These are phyloP conservation scores for Phyllosticta citriasiana DNA, from an alignment of 2,329 filamentous ascomycete genomes.

Conservation along the genomic window DNA sequence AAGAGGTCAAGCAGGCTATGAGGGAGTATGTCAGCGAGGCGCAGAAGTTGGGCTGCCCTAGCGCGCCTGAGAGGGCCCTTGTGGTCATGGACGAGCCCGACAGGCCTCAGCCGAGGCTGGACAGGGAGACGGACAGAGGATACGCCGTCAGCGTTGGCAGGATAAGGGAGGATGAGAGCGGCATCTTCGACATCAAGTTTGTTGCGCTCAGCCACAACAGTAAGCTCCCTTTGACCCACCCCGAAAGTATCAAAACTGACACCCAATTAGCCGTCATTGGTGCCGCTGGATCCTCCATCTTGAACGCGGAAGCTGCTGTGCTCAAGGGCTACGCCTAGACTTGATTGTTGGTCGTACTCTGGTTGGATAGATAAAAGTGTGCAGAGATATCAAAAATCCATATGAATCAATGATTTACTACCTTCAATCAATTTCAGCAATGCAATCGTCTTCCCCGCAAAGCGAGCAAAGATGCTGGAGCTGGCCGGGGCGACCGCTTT, in stretches of 20 bases:
- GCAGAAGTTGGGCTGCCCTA: constrained; percentile 74
- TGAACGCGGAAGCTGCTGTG: constrained; percentile 87
- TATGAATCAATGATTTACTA: background rate
- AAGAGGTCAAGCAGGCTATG: constrained; percentile 70
- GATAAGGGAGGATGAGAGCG: constrained; percentile 73
- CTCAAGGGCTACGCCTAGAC: constrained; percentile 71
- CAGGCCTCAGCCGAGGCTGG: constrained; percentile 81
- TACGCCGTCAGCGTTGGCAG: constrained; percentile 89
- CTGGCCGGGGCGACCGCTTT: constrained; percentile 20
- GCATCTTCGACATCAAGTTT: constrained; percentile 91
- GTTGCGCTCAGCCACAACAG: constrained; percentile 82
- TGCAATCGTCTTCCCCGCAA: constrained; percentile 27
- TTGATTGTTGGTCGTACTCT: background rate
- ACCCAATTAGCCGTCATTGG: constrained; percentile 68
- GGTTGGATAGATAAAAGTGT: background rate
- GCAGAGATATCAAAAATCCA: background rate
- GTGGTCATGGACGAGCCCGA: constrained; percentile 83
- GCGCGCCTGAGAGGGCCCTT: constrained; percentile 73
- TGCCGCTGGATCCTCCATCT: constrained; percentile 87
- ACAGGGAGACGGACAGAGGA: constrained; percentile 73
- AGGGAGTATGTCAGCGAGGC: constrained; percentile 74
- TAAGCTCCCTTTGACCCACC: constrained; percentile 21
- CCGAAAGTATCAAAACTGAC: background rate
- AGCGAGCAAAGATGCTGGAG: constrained; percentile 24
- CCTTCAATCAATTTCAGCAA: background rate